Base-by-base conservation (phyloP, 441 rosid genomes). In the Manihot esculenta region DNA sequence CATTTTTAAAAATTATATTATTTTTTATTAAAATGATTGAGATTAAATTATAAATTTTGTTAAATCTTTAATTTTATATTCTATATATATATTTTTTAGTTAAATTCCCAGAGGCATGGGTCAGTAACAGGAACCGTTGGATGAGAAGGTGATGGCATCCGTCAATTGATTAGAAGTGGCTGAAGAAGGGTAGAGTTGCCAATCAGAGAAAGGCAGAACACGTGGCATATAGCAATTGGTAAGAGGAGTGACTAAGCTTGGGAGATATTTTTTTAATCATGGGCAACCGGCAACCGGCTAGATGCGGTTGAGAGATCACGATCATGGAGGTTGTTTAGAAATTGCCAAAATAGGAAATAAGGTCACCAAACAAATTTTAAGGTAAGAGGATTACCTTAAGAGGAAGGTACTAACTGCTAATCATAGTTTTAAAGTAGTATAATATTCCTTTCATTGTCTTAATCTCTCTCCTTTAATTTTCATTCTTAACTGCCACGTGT, bases 281-380 rank as follows among this genome's bases (percentile, higher is more conserved):
- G 7, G 41, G 41, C 4, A 35, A 35, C 41, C 41, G 47, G 58
- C 9, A 68, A 80, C 83, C 79, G 83, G 81, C 66, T 70, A 21
- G 20, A 56, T 61, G 75, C 74, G 74, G 86, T 78, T 24, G 77
- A 74, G 12, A 20, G 18, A 66, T 76, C 79, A 7, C 26, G 9
- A 61, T 78, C 78, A 53, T 35, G 57, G 66, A 30, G 1, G 73
- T 10, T 47, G 76, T 10, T 45, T 53, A 20, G 67, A 69, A 53
- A 66, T 70, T 79, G 38, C 86, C 85, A 58, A 70, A 83, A 67
- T 64, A 24, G 77, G 82, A 83, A 62, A 20, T 50, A 41, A 54
- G 73, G 48, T 57, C 44, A 5, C n/a, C 6, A 20, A 77, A 44
- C 35, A 70, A 72, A 48, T 76, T n/a, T 76, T 80, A 74, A 82